These are phyloP conservation scores for Stagonosporopsis chrysanthemi DNA, from an alignment of 2,329 filamentous ascomycete genomes.

Conservation along the genomic window DNA sequence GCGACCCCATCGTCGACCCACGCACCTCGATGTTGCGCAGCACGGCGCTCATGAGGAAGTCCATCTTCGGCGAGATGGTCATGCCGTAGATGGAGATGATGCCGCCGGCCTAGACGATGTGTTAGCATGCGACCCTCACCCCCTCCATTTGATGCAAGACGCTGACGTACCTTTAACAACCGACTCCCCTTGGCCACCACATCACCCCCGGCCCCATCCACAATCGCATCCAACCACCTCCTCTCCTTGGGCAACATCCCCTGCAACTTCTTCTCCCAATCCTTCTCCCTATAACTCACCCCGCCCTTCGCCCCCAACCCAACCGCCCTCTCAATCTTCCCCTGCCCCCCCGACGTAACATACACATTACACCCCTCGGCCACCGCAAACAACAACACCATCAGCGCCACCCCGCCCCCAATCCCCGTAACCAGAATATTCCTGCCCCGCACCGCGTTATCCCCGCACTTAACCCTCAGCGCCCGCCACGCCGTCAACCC, in stretches of 20 bases:
- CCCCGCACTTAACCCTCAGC: constrained; percentile 75
- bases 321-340: constrained; percentile 77
- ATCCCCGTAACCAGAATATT: constrained; percentile 91
- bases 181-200: constrained; percentile 72
- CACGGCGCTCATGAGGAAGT: constrained; percentile 83
- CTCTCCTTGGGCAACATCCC: constrained; percentile 68
- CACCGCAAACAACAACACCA: constrained; percentile 79
- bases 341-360: constrained; percentile 76
- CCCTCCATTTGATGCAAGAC: no score
- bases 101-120: constrained; percentile 67
- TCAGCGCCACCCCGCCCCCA: constrained; percentile 88
- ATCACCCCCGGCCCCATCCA: constrained; percentile 91
- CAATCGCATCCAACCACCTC: constrained; percentile 78
- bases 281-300: constrained; percentile 78
- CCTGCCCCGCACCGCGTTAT: constrained; percentile 65
- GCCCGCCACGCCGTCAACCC: constrained; percentile 91
- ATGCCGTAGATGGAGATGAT: constrained; percentile 90
- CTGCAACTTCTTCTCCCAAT: constrained; percentile 80
- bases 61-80: constrained; percentile 85
- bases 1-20: constrained; percentile 90
- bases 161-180: constrained; percentile 67
- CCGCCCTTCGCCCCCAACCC: constrained; percentile 79
- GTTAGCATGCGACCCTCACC: no score
- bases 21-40: constrained; percentile 86
- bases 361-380: constrained; percentile 77